Base-by-base conservation (phyloP, 1,139 yeast species). In the Suhomyces kunorum region DNA sequence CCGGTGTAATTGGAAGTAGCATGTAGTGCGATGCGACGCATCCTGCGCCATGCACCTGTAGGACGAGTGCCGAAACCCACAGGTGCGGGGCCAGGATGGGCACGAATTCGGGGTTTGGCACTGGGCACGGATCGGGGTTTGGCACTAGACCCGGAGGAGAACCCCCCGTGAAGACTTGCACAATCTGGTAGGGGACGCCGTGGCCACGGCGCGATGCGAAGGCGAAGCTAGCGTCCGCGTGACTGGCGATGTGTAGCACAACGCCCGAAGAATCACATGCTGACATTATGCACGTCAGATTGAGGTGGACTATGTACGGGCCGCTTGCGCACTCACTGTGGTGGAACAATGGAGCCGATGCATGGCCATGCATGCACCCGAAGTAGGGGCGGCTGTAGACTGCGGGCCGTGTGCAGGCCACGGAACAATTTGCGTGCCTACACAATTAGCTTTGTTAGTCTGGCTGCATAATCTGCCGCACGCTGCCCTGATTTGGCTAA, bases 391-490 rank as follows among this genome's bases (percentile, higher is more conserved):
- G 24, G 24, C 24, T 20, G 8, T 11, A n/a, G 24, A 11, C 24
- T 20, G 24, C 24, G 24, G 8, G 8, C 23, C 19, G 18, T 12
- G 24, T 29, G 22, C 32, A 19, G 24, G 12, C 4, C 6, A 18
- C 32, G 22, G 32, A 14, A 29, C 32, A 29, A 18, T 20, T 20
- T n/a, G n/a, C n/a, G n/a, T n/a, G n/a, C n/a, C n/a, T n/a, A 20
- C 5, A 20, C 11, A 20, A 20, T 20, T 20, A 20, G 11, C 24
- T 20, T 20, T 20, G 24, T 20, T 20, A 20, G 24, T 20, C 24
- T 9, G 11, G n/a, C 24, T 20, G 11, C 24, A 20, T 20, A n/a
- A 20, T 9, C n/a, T 20, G 24, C n/a, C 24, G n/a, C n/a, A n/a
- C 11, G 8, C 24, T 20, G 24, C 24, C 24, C 8, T 20, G 24